phyloP scores from a whole-genome alignment of 139 green algal species.

The Ettlia oleoabundans region DNA sequence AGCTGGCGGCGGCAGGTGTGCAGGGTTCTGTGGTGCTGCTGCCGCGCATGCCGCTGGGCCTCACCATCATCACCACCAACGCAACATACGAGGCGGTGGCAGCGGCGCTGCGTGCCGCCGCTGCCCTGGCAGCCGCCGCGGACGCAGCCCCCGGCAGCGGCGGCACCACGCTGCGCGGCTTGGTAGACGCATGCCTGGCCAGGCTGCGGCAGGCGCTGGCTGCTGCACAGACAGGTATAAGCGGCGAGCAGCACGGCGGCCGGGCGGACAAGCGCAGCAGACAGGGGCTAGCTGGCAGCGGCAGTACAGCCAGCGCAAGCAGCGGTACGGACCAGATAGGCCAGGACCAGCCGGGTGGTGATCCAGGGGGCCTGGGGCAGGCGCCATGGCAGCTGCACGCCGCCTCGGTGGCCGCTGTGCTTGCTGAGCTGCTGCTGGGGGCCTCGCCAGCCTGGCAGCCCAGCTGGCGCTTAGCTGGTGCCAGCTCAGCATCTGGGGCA shows the following conservation, averaged over 20 bases:
- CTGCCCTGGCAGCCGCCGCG: conserved; percentile 40
- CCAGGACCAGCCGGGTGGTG: no score
- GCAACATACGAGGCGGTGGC: conserved; percentile 67
- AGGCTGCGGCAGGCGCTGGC: conserved; percentile 25
- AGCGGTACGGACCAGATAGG: no score
- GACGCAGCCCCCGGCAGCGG: conserved; percentile 13
- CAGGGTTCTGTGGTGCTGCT: conserved; percentile 46
- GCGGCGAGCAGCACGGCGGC: neutral
- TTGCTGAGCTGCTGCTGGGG: conserved; percentile 69
- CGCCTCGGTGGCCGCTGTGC: conserved; percentile 50
- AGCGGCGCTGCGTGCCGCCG: conserved; percentile 48
- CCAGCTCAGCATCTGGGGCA: conserved; percentile 3
- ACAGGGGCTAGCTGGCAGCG: neutral
- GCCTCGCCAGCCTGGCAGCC: conserved; percentile 61
- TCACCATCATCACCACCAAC: conserved; percentile 53
- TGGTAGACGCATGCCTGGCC: conserved; percentile 47
- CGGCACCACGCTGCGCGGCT: conserved; percentile 39
- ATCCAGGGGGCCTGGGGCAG: no score
- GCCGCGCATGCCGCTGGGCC: conserved; percentile 71
- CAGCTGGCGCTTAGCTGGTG: conserved; percentile 6
- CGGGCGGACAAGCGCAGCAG: neutral
- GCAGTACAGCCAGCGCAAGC: no score
- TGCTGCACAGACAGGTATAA: neutral
- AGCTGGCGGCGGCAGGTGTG: conserved; percentile 35
- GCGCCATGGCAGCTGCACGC: conserved; percentile 52